Evolutionary conservation across 106 monocot genomes (phyloP).

Genomic region (Iris macrosiphon): DNA sequence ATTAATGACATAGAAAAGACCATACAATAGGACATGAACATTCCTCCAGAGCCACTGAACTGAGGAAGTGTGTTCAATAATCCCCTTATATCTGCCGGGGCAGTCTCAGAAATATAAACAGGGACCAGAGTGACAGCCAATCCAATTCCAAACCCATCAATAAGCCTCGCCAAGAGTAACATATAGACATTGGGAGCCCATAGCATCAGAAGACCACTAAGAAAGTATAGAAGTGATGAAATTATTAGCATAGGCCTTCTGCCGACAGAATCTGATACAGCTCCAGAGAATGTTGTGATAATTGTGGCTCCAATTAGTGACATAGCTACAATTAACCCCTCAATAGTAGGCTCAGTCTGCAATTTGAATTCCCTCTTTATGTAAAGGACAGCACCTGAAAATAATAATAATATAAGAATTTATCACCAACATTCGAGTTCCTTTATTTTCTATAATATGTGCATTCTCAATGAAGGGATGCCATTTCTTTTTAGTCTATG

Average conservation of each 20-base stretch:
- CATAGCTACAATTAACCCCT: slow-evolving; percentile 33
- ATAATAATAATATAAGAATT: not conserved
- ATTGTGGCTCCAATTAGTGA: slow-evolving; percentile 34
- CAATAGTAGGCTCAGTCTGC: slow-evolving; percentile 19
- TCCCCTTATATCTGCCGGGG: slow-evolving; percentile 33
- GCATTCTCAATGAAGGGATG: no score
- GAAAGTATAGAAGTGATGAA: slow-evolving; percentile 25
- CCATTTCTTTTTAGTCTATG: no score
- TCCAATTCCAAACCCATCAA: slow-evolving; percentile 32
- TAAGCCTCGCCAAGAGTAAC: slow-evolving; percentile 24
- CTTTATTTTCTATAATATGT: no score
- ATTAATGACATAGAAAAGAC: slow-evolving; percentile 39
- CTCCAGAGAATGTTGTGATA: slow-evolving; percentile 32
- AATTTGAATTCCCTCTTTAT: slow-evolving; percentile 33
- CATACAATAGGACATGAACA: slow-evolving; percentile 47
- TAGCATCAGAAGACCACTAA: slow-evolving; percentile 24
- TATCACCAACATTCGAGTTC: no score
- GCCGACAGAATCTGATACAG: slow-evolving; percentile 22
- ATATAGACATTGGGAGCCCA: slow-evolving; percentile 33
- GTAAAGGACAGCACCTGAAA: slow-evolving; percentile 27
- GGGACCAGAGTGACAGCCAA: slow-evolving; percentile 30
- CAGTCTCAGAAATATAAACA: slow-evolving; percentile 34
- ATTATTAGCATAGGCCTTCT: slow-evolving; percentile 25
- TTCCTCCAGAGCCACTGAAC: slow-evolving; percentile 40
- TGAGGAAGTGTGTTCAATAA: slow-evolving; percentile 43